These are phyloP conservation scores for Penicillium ucsense DNA, from an alignment of 495 filamentous ascomycete genomes.

Conservation along the genomic window DNA sequence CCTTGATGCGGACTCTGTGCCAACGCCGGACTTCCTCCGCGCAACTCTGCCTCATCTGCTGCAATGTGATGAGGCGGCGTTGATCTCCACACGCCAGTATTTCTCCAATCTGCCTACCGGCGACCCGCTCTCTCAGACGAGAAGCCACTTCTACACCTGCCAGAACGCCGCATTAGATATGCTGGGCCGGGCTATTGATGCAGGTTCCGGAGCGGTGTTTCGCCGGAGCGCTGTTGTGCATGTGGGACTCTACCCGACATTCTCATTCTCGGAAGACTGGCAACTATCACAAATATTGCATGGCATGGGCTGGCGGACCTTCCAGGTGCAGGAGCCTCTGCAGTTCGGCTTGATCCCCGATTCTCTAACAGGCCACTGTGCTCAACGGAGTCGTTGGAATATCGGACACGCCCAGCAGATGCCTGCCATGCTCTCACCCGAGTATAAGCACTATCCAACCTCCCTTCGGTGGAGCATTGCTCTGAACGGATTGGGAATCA, in stretches of 20 bases:
- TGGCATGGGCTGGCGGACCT: slow-evolving; percentile 31
- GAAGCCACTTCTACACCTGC: slow-evolving; percentile 33
- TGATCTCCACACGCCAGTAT: slow-evolving; percentile 30
- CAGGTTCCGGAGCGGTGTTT: slow-evolving; percentile 42
- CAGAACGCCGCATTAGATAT: slow-evolving; percentile 22
- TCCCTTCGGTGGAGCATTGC: slow-evolving; percentile 19
- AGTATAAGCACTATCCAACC: slow-evolving; percentile 5
- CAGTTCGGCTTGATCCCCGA: slow-evolving; percentile 45
- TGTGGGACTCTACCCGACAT: slow-evolving; percentile 40
- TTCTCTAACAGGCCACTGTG: slow-evolving; percentile 37
- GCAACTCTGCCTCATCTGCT: slow-evolving; percentile 42
- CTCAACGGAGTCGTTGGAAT: slow-evolving; percentile 40
- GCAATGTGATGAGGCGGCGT: slow-evolving; percentile 16
- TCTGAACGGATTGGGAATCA: slow-evolving; percentile 15
- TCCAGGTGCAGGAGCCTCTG: slow-evolving; percentile 38
- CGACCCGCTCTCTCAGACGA: slow-evolving; percentile 40
- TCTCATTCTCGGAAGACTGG: slow-evolving; percentile 42
- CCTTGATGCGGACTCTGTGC: slow-evolving; percentile 38
- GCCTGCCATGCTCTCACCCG: slow-evolving; percentile 8
- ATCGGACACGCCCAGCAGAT: slow-evolving; percentile 30
- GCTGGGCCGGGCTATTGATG: slow-evolving; percentile 18
- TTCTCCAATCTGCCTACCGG: slow-evolving; percentile 42
- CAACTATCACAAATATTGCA: slow-evolving; percentile 36
- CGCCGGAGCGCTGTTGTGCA: slow-evolving; percentile 33
- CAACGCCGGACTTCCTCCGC: slow-evolving; percentile 38